phyloP scores from a whole-genome alignment of 176 grass and related monocot genomes.

The Oryza nivara region DNA sequence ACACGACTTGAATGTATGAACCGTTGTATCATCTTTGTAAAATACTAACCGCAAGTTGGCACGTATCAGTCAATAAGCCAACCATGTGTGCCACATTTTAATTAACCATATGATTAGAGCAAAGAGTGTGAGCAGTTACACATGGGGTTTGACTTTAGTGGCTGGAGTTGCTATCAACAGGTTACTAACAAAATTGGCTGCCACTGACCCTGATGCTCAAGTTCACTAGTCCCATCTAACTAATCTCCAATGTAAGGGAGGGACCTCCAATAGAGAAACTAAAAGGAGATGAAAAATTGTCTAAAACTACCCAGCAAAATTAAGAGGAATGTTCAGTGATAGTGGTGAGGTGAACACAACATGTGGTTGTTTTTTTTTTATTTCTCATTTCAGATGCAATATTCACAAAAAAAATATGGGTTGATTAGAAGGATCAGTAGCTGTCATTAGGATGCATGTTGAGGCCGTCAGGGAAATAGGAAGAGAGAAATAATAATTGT shows the following conservation, averaged over 20 bases:
- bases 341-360: background rate
- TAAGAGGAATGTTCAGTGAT: background rate
- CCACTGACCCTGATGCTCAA: background rate
- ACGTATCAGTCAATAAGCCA: background rate
- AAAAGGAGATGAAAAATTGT: background rate
- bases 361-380: background rate
- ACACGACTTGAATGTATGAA: background rate
- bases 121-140: background rate
- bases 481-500: background rate
- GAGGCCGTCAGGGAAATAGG: background rate
- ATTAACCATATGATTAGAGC: background rate
- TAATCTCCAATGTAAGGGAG: background rate
- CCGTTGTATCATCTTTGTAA: background rate
- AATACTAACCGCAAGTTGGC: background rate
- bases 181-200: background rate
- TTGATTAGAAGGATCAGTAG: background rate
- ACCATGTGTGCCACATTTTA: constrained; percentile 26
- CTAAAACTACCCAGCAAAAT: background rate
- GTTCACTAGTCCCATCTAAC: background rate
- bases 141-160: constrained; percentile 32
- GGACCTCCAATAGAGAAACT: background rate
- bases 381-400: background rate
- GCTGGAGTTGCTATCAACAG: constrained; percentile 12
- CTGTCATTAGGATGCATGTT: constrained; percentile 16
- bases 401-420: background rate